These are phyloP conservation scores for Avena atlantica DNA, from an alignment of 176 grass and related monocot species.

Conservation along the genomic window DNA sequence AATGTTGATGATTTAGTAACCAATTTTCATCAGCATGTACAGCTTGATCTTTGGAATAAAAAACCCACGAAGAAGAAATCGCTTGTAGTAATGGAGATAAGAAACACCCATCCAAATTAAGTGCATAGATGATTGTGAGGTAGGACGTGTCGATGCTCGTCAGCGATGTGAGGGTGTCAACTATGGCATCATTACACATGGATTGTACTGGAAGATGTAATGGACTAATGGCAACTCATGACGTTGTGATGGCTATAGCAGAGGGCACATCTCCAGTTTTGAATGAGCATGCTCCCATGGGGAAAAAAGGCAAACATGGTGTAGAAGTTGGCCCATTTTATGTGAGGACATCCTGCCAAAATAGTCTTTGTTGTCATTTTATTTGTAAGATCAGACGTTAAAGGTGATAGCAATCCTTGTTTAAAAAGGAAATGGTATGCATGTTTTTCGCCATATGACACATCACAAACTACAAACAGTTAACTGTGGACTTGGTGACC, in stretches of 20 bases:
- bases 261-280: constrained; percentile 9
- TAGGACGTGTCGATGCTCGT: background rate
- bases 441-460: constrained; percentile 29
- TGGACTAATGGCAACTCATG: background rate
- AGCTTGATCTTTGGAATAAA: background rate
- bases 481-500: background rate
- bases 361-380: background rate
- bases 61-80: background rate
- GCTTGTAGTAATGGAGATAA: background rate
- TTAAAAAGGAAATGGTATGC: background rate
- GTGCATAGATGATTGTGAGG: background rate
- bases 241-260: background rate
- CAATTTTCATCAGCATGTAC: background rate
- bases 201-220: background rate
- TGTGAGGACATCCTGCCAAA: constrained; percentile 1
- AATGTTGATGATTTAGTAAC: constrained; percentile 12
- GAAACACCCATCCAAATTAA: background rate
- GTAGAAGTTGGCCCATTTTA: background rate
- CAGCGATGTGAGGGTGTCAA: background rate
- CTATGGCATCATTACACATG: background rate
- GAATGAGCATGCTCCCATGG: background rate
- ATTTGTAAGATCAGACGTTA: background rate
- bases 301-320: constrained; percentile 9
- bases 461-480: background rate
- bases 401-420: constrained; percentile 18